Base-by-base conservation (phyloP, 2,329 filamentous ascomycete species). In the Claviceps africana region DNA sequence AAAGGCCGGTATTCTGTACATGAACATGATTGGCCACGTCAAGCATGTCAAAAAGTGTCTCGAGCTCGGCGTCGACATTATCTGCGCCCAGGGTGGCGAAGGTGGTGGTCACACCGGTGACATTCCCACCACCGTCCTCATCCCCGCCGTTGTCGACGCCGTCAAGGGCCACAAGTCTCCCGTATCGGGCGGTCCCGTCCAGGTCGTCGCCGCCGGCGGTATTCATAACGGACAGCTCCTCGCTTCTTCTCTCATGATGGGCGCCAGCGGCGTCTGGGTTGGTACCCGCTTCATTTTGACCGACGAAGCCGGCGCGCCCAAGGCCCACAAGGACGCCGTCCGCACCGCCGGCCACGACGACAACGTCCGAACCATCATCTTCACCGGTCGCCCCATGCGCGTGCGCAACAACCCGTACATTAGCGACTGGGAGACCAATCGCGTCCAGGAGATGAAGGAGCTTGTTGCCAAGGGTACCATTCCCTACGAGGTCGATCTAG, bases 1-100 rank as follows among this genome's bases (percentile, higher is more conserved):
- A 79, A 79, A 82, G 65, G 74, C 82, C 64, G 90, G 90, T 60
- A 80, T 98, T 60, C 78, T 95, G 60, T 95, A 94, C 79, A 97
- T 97, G 93, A 98, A 98, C 83, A 98, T 98, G 93, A 90, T 98
- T 67, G 93, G 93, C 60, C 93, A 98, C 78, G 91, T 93, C 65
- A 98, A 98, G 83, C 93, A 98, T 74, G 91, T 95, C 57, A 80
- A 88, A 72, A 98, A 97, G 79, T 94, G 88, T 71, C 78, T 98
- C 56, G 88, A 91, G 49, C 79, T 90, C 54, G 93, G 90, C 59
- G 88, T 83, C 61, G 93, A 98, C 71, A 86, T 98, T 63, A 97
- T 98, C 74, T 97, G 91, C 75, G 93, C 93, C 50, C 93, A 98
- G 75, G 93, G 93, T 67, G 91, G 93, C 62, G 93, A 98, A 75